These are phyloP conservation scores for Gynochthodes officinalis DNA, from an alignment of 257 asterid species.

Conservation along the genomic window DNA sequence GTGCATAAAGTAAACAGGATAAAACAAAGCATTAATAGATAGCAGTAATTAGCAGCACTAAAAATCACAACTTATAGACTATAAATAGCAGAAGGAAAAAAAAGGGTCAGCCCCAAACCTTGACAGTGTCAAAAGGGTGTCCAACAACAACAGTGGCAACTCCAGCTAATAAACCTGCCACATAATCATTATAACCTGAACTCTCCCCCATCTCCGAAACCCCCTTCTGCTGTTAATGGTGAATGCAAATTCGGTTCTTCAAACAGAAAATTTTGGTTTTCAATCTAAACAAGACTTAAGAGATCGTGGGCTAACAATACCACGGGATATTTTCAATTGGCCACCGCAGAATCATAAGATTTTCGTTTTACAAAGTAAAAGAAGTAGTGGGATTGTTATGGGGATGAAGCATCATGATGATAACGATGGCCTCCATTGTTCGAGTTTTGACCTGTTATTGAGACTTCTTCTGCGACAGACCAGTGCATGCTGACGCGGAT, in stretches of 20 bases:
- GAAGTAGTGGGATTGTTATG: not conserved
- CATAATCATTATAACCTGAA: constrained; percentile 69
- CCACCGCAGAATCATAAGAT: not conserved
- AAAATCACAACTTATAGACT: not conserved
- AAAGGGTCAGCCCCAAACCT: constrained; percentile 41
- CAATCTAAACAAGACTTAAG: constrained; percentile 2
- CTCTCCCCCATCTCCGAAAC: constrained; percentile 35
- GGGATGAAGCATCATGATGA: not conserved
- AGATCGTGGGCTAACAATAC: not conserved
- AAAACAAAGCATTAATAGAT: not conserved
- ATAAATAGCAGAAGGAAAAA: not conserved
- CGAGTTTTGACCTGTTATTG: not conserved
- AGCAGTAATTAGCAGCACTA: not conserved
- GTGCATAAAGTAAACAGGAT: not conserved
- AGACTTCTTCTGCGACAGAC: not conserved
- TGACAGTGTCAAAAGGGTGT: constrained; percentile 94
- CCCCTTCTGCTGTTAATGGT: not conserved
- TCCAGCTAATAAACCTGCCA: constrained; percentile 88
- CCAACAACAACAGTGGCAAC: constrained; percentile 81
- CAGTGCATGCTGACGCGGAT: not conserved
- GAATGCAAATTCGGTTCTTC: not conserved
- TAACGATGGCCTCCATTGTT: not conserved
- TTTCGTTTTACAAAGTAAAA: too few relatives aligned
- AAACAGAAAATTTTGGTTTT: not conserved
- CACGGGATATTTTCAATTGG: not conserved